Base-by-base conservation (phyloP, 306 rosid genomes). In the Datisca glomerata region DNA sequence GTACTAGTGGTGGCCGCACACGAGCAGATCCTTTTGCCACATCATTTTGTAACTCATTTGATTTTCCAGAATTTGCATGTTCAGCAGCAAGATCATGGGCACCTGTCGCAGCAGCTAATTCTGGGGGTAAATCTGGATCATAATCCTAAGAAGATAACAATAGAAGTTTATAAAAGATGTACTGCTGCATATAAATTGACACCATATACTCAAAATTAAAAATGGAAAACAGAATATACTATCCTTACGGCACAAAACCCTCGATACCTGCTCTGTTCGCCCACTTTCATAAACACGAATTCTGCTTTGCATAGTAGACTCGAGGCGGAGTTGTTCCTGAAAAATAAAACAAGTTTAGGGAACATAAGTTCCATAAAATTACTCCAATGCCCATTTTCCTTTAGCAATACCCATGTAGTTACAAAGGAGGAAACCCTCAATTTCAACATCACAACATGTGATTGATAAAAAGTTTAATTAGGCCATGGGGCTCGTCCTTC, bases 41-140 rank as follows among this genome's bases (percentile, higher is more conserved):
- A 68, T 89, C 86, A 57, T 63, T 74, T 51, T 70, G 96, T 21
- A 72, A 72, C 8, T 53, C 60, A 58, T 80, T 78, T 16, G 75
- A 53, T 70, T 75, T 91, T 21, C 62, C 63, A 46, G 63, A 54
- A 66, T 67, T 70, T 50, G 72, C 41, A 67, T 72, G 71, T 45
- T 69, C 96, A 53, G 54, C 45, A 35, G 75, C 49, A 51, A 36
- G 65, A 24, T 84, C 94, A 13, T 68, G 98, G 55, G 70, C 43
- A 41, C 96, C 94, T 43, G 96, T 44, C 43, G 96, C 98, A 37
- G 96, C 96, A 38, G 94, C 98, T 61, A 91, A 64, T 70, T 91
- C 98, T 12, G 98, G 98, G 59, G 98, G 98, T 59, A 91, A 69
- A 74, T 91, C 98, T 28, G 98, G 98, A 65, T 91, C 98, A 55